A percentile compares a stretch with the other conserved stretches of the same genome.
These are phyloP conservation scores for Arthrobotrys musiformis DNA, from an alignment of 2,329 filamentous ascomycete genomes.

Conservation along the genomic window DNA sequence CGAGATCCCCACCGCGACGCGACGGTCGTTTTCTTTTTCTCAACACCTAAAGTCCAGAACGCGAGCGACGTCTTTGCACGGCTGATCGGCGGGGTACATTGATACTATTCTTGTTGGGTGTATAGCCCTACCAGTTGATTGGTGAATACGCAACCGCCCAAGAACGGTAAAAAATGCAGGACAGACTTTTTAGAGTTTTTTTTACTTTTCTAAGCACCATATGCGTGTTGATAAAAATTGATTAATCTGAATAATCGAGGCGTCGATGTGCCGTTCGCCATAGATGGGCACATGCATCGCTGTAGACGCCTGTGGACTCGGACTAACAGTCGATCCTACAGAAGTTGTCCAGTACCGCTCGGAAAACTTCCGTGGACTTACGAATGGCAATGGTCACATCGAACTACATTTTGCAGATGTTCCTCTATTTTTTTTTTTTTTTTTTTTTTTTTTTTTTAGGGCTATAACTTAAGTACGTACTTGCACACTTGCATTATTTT, in stretches of 20 bases:
- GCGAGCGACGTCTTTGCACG: conserved; percentile 27
- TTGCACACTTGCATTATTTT: too few species aligned
- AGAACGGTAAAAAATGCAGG: background rate
- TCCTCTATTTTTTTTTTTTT: background rate
- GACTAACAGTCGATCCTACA: conserved; percentile 8
- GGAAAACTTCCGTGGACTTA: conserved; percentile 8
- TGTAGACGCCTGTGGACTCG: conserved; percentile 8
- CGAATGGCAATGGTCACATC: background rate
- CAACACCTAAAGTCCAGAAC: conserved; percentile 33
- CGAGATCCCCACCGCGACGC: conserved; percentile 15
- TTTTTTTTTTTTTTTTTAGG: background rate
- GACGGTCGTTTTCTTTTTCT: conserved; percentile 26
- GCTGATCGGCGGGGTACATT: conserved; percentile 39
- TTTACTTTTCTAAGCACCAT: background rate
- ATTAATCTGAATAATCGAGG: background rate
- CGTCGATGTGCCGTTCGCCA: conserved; percentile 17
- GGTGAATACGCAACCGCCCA: conserved; percentile 28
- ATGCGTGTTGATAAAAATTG: background rate
- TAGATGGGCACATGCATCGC: conserved; percentile 12
- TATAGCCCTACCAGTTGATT: conserved; percentile 24
- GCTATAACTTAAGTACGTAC: too few species aligned
- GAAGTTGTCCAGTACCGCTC: conserved; percentile 8
- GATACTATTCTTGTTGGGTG: conserved; percentile 7
- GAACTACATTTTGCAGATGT: background rate
- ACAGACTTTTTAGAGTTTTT: conserved; percentile 10